Base-by-base conservation (phyloP, 495 filamentous ascomycete genomes). In the Melanomma pulvis-pyrius region DNA sequence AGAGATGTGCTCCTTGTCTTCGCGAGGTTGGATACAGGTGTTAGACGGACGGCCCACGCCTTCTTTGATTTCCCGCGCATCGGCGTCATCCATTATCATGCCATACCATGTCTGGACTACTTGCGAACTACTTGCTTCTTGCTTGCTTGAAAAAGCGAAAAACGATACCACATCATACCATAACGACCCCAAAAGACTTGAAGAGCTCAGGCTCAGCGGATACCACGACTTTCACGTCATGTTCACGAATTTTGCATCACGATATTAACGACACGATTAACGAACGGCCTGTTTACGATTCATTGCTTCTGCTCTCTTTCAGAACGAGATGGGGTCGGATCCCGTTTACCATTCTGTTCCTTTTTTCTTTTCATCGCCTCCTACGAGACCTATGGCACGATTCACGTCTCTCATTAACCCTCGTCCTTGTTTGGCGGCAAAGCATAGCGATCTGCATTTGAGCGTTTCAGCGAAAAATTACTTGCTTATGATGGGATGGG, bases 161-260 rank as follows among this genome's bases (percentile, higher is more conserved):
- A 56, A 61, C 39, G 53, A 61, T 49, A 61, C 30, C 30, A 46
- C 57, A 30, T 63, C 57, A 61, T 56, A 59, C 28, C 41, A 32
- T 65, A 26, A 71, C 61, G 61, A 70, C n/a, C 12, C 36, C 13
- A 61, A 61, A 71, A 71, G 63, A 67, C 63, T 71, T 67, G 68
- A 71, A 41, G 68, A 71, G 68, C 68, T 67, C 68, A 71, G 41
- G 68, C 68, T 71, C 68, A 67, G 64, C 63, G 21, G 63, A 71
- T 60, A 67, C 59, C 58, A 62, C 63, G 59, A 64, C 19, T 64
- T 26, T 66, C 19, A 66, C 58, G 57, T 61, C 34, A 44, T 44
- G 19, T 50, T 26, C 22, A 50, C 48, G 48, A 50, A 25, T 50
- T 50, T n/a, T 54, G 52, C 58, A 63, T 68, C 12, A 68, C 47